Evolutionary conservation across 331 rosid species (phyloP), one percentile per base, ranked within the genome.

Genomic region (Acacia concinna): DNA sequence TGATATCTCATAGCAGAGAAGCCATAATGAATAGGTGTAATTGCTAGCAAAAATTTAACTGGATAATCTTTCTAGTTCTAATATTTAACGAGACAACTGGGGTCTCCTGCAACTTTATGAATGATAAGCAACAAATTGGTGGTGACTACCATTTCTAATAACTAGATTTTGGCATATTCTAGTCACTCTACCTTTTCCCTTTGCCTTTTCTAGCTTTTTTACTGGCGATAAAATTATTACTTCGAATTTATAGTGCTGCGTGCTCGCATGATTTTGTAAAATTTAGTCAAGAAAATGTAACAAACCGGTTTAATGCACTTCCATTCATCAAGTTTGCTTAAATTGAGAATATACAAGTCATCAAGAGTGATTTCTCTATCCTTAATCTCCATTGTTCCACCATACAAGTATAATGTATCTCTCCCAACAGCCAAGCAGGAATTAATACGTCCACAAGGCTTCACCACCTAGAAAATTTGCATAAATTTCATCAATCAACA

Each of bases 261-360:
- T 64, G 43, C 20, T 62, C 37, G 47, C 80, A 77, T 69, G 34
- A 56, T 38, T 38, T 28, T 32, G 57, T 67, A 40, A 47, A 65
- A 27, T 51, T 44, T 54, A 63, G 74, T 56, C 46, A 71, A 79
- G 79, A 73, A 65, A 78, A 73, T 8, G 68, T 31, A 77, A 84
- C 97, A 80, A 75, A 96, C 99, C 89, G 89, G 93, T 81, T 93
- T 93, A 73, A 93, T 89, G 93, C 99, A 96, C 89, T 91, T 96
- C 99, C 99, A 96, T 79, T 96, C 99, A 13, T 96, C 99, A 49
- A 96, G 99, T 87, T 96, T 96, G 89, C 96, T 90, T 71, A 96
- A 98, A 86, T 91, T 96, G 71, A 96, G 90, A 81, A 89, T 88
- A 82, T 96, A 90, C 86, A 93, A 79, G 88, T 93, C 99, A 81